Conservation (phyloP, 2,329 filamentous ascomycete species). For the Neoscytalidium dimidiatum region DNA sequence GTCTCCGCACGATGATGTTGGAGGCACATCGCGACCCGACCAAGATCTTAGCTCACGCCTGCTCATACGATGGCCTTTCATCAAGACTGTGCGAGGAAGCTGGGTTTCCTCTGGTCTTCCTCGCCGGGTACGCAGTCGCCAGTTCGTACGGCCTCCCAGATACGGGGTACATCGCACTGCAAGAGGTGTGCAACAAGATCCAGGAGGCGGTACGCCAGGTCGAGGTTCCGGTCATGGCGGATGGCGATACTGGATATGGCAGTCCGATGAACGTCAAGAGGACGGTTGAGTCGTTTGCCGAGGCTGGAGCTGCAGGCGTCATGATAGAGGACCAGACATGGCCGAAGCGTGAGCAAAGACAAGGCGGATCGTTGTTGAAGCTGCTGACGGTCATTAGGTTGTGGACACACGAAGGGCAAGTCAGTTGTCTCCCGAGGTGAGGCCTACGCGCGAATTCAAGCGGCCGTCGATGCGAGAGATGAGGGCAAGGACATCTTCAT, state of each 20-base stretch:
- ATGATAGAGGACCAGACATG: conserved; percentile 54
- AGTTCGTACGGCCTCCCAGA: conserved; percentile 47
- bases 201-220: conserved; percentile 44
- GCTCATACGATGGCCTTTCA: conserved; percentile 47
- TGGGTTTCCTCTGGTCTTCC: conserved; percentile 49
- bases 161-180: conserved; percentile 53
- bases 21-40: conserved; percentile 43
- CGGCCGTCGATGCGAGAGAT: conserved; percentile 49
- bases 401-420: conserved; percentile 51
- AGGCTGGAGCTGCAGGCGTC: conserved; percentile 40
- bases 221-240: conserved; percentile 46
- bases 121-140: conserved; percentile 47
- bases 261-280: conserved; percentile 50
- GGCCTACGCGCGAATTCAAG: conserved; percentile 49
- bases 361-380: neutral
- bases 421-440: conserved; percentile 48
- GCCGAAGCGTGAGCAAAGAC: conserved; percentile 45
- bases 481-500: conserved; percentile 50
- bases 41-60: conserved; percentile 49
- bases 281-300: conserved; percentile 48
- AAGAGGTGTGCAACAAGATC: conserved; percentile 49
- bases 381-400: conserved; percentile 31
- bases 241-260: conserved; percentile 53
- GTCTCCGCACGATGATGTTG: conserved; percentile 38
- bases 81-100: conserved; percentile 49